Evolutionary conservation across 495 filamentous ascomycete genomes (phyloP).

Genomic region (Oleoguttula mirabilis): DNA sequence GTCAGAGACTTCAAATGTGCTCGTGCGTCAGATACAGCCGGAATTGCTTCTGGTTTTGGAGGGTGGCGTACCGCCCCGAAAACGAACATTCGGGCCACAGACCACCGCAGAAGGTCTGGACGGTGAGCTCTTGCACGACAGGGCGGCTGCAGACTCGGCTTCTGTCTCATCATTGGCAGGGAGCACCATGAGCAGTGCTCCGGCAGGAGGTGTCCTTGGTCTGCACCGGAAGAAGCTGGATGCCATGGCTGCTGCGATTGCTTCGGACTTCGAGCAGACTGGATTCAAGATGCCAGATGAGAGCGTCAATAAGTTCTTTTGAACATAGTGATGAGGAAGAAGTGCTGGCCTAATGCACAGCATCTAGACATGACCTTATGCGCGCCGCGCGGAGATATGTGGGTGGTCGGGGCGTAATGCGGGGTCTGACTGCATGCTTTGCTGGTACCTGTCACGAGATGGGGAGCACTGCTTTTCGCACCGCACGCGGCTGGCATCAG

Average conservation of each 20-base stretch:
- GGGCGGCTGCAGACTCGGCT: slow-evolving; percentile 1
- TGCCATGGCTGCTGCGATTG: slow-evolving; percentile 26
- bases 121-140: slow-evolving; percentile 17
- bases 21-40: slow-evolving; percentile 30
- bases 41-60: slow-evolving; percentile 30
- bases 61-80: slow-evolving; percentile 28
- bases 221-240: slow-evolving; percentile 33
- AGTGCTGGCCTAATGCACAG: too few species aligned
- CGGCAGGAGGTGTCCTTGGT: slow-evolving; percentile 23
- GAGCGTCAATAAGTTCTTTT: slow-evolving; percentile 8
- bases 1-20: slow-evolving; percentile 26
- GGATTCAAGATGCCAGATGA: slow-evolving; percentile 33
- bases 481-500: too few species aligned
- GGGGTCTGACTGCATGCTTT: too few species aligned
- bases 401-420: too few species aligned
- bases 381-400: too few species aligned
- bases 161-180: slow-evolving; percentile 14
- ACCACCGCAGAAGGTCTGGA: slow-evolving; percentile 24
- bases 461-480: too few species aligned
- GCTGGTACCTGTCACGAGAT: too few species aligned
- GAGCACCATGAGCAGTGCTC: slow-evolving; percentile 24
- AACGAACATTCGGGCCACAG: slow-evolving; percentile 21
- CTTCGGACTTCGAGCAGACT: slow-evolving; percentile 23
- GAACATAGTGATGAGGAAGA: too few species aligned
- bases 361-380: too few species aligned